Evolutionary conservation across 306 rosid genomes (phyloP), one percentile per base, ranked within the genome.

Genomic region (Sesbania bispinosa): DNA sequence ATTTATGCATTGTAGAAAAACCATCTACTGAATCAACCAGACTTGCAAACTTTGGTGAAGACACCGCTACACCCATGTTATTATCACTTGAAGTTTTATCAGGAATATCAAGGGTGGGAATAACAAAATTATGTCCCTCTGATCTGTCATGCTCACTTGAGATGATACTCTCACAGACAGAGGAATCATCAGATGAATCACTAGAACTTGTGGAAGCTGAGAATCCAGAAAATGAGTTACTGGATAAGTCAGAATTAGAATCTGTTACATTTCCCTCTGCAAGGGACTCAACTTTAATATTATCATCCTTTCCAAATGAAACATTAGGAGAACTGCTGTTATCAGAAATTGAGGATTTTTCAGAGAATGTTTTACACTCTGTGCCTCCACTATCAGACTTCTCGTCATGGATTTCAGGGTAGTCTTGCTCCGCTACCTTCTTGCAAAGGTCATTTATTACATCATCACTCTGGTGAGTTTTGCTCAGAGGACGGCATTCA

Each of bases 1-100:
- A 51, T 77, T 85, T 83, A 33, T 76, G 71, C 53, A 47, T 48
- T 58, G 77, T 57, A 45, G 88, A 46, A 84, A 69, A 77, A 71
- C 75, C 82, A 81, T 64, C 85, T 1, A 81, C 71, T 61, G 97
- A 85, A 71, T 80, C 82, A 66, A 85, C 88, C 83, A 89, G 79
- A 53, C 82, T 83, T 64, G 90, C 96, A 85, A 91, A 94, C 82
- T 86, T 89, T 15, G 99, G 99, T 10, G 93, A 90, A 63, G 89
- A 73, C 80, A 68, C 75, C 64, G 83, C 73, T 75, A 53, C 68
- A 79, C 70, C 86, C 45, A 61, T 48, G 55, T 75, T 43, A 52
- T 69, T 67, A 63, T 50, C 69, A 46, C 69, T 41, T 18, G 57
- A 57, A 24, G 75, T 59, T 60, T 78, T 67, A 50, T 83, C 81